Evolutionary conservation across 352 stramenopile species (phyloP).

Genomic region (Phytophthora brassicae): DNA sequence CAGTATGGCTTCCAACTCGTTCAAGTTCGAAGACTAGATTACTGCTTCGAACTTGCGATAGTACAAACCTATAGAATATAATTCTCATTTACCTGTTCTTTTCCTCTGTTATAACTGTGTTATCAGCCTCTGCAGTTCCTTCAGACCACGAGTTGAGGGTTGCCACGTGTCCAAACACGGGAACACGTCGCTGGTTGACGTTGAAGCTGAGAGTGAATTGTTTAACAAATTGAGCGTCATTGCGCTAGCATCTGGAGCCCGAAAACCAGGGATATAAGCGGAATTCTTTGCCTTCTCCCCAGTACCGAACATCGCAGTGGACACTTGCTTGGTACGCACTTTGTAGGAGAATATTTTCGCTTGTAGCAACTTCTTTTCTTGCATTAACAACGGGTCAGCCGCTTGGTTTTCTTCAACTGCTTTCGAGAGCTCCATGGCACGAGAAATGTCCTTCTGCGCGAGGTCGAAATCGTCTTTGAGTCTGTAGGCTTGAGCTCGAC

Average conservation of each 20-base stretch:
- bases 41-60: constrained; percentile 3
- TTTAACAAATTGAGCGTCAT: constrained; percentile 39
- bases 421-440: constrained; percentile 36
- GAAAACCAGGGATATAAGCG: constrained; percentile 2
- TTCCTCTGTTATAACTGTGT: constrained; percentile 11
- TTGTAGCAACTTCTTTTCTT: constrained; percentile 62
- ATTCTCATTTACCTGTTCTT: constrained; percentile 20
- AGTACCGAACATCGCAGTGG: constrained; percentile 72
- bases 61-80: constrained; percentile 48
- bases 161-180: constrained; percentile 45
- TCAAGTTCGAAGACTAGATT: constrained; percentile 87
- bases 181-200: constrained; percentile 19
- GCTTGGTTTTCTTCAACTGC: constrained; percentile 1
- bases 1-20: constrained; percentile 92
- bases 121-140: constrained; percentile 42
- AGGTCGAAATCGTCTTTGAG: constrained; percentile 72
- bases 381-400: constrained; percentile 39
- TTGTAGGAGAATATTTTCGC: constrained; percentile 79
- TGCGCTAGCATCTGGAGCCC: constrained; percentile 15
- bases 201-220: constrained; percentile 2
- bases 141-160: constrained; percentile 41
- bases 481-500: constrained; percentile 62
- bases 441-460: constrained; percentile 48
- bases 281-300: constrained; percentile 13
- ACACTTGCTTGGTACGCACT: constrained; percentile 60